These are phyloP conservation scores for Calamus simplicifolius DNA, from an alignment of 176 grass and related monocot species.

Conservation along the genomic window DNA sequence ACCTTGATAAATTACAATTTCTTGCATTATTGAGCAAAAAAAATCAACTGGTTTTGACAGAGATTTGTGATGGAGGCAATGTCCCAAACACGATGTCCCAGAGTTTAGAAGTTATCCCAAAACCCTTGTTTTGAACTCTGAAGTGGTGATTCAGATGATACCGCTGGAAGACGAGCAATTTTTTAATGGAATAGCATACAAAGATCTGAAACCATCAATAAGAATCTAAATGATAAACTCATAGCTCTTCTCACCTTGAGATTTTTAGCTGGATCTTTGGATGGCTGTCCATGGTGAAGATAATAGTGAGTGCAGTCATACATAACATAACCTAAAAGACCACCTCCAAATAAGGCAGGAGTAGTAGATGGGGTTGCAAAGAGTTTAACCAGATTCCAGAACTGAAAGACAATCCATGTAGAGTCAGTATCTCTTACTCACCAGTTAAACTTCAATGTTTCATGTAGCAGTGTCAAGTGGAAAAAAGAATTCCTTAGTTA, in stretches of 20 bases:
- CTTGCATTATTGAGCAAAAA: conserved; percentile 12
- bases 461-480: no score
- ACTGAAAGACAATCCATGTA: conserved; percentile 31
- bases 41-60: conserved; percentile 33
- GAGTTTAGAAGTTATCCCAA: conserved; percentile 78
- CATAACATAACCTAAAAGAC: conserved; percentile 81
- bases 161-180: conserved; percentile 24
- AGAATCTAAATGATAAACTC: no score
- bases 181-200: no score
- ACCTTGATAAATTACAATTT: conserved; percentile 45
- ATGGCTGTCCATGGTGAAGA: conserved; percentile 87
- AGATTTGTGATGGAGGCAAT: conserved; percentile 36
- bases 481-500: no score
- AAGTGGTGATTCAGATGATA: conserved; percentile 97
- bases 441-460: no score
- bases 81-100: conserved; percentile 81
- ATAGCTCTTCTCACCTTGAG: conserved; percentile 47
- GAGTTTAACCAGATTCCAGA: conserved; percentile 70
- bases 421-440: no score
- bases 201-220: no score
- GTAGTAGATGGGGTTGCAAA: conserved; percentile 49
- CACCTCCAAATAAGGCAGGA: conserved; percentile 74
- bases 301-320: conserved; percentile 97
- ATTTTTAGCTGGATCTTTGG: conserved; percentile 52
- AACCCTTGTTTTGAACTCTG: conserved; percentile 77